These are phyloP conservation scores for Phytopythium ostracodes DNA, from an alignment of 352 stramenopile species.

Conservation along the genomic window DNA sequence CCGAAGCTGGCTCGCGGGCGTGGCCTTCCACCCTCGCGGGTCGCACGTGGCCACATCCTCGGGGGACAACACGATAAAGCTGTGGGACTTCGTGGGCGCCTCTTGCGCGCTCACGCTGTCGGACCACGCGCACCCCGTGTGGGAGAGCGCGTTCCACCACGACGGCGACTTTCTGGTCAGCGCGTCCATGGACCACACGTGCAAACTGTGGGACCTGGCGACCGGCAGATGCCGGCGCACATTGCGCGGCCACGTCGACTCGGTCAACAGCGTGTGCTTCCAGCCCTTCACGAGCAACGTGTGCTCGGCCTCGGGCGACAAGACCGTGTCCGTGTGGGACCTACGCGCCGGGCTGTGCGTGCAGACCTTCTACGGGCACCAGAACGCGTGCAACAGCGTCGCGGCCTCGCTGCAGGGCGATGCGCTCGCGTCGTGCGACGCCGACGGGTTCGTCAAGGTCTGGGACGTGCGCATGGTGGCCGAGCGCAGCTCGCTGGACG, in stretches of 20 bases:
- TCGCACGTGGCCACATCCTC: conserved; percentile 90
- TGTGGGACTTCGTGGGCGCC: conserved; percentile 93
- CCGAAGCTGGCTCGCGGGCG: conserved; percentile 86
- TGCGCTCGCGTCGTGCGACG: conserved; percentile 89
- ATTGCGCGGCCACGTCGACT: conserved; percentile 93
- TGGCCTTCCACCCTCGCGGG: conserved; percentile 90
- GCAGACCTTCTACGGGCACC: conserved; percentile 95
- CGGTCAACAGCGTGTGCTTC: conserved; percentile 92
- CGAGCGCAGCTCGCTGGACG: conserved; percentile 84
- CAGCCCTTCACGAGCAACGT: conserved; percentile 93
- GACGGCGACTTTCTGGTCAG: conserved; percentile 91
- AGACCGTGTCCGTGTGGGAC: conserved; percentile 95
- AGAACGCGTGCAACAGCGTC: conserved; percentile 92
- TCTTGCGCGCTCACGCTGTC: conserved; percentile 86
- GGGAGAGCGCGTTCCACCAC: conserved; percentile 92
- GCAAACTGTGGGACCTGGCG: conserved; percentile 90
- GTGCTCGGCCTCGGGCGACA: conserved; percentile 92
- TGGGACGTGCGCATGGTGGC: conserved; percentile 96
- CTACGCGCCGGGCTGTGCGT: conserved; percentile 89
- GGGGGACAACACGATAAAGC: conserved; percentile 92
- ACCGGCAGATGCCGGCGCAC: conserved; percentile 90
- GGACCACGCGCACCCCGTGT: conserved; percentile 93
- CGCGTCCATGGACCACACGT: conserved; percentile 94
- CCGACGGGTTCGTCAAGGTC: conserved; percentile 92
- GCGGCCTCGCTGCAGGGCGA: conserved; percentile 85